Conservation (phyloP, 495 filamentous ascomycete species). For the Lasiosphaeria hispida region DNA sequence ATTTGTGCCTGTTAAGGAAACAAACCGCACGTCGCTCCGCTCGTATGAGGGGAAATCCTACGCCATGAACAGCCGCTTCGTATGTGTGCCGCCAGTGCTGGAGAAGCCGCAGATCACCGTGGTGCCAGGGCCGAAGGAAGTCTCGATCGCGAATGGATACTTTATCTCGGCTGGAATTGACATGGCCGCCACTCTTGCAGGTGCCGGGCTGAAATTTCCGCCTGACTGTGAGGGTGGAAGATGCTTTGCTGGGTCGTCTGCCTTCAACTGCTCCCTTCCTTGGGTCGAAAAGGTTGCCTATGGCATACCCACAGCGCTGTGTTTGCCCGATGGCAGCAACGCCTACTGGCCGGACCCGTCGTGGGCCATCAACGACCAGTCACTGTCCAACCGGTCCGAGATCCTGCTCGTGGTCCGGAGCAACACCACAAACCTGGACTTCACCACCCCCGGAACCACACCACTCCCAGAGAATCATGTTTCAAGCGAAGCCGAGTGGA, state of each 20-base stretch:
- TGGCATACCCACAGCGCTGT: neutral
- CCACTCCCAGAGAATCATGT: neutral
- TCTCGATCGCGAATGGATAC: neutral
- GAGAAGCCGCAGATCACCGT: neutral
- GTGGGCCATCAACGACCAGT: neutral
- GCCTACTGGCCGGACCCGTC: neutral
- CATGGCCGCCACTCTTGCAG: neutral
- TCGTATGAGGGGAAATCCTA: slow-evolving; percentile 14
- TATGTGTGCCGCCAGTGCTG: slow-evolving; percentile 10
- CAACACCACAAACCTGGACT: neutral
- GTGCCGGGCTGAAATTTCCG: neutral
- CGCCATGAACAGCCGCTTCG: slow-evolving; percentile 14
- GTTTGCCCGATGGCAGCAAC: neutral
- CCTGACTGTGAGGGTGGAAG: neutral
- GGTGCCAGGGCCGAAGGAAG: neutral
- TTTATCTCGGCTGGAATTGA: neutral
- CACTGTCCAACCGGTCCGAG: neutral
- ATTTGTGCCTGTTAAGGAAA: slow-evolving; percentile 14
- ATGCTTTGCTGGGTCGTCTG: neutral
- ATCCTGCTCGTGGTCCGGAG: neutral
- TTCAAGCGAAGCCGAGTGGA: neutral
- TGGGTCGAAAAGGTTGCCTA: neutral
- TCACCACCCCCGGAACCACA: neutral
- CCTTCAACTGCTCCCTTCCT: neutral
- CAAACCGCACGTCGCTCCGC: slow-evolving; percentile 13